Conservation (phyloP, 371 early-diverging fungal species). For the Lichtheimia hyalospora region DNA sequence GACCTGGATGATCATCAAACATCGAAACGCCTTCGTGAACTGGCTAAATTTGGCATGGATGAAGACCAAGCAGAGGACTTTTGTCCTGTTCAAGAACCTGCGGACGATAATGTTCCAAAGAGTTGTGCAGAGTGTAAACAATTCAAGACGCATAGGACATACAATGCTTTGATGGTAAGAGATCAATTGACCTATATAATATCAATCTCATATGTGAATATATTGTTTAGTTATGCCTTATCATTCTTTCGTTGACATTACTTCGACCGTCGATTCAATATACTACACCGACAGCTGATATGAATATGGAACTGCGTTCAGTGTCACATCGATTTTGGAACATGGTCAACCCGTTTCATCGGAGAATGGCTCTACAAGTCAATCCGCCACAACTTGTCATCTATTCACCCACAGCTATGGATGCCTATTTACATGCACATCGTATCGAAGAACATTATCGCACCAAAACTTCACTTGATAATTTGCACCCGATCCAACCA, state of each 20-base stretch:
- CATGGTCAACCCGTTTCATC: constrained; percentile 27
- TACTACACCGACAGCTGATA: not conserved
- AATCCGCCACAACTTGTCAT: constrained; percentile 17
- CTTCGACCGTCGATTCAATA: constrained; percentile 1
- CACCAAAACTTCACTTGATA: not conserved
- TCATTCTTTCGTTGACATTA: constrained; percentile 14
- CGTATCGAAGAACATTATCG: constrained; percentile 18
- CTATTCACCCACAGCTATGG: constrained; percentile 5
- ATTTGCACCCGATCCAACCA: not conserved
- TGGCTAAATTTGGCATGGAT: constrained; percentile 19
- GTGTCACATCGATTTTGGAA: constrained; percentile 30
- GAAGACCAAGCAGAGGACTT: constrained; percentile 20
- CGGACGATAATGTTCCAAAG: constrained; percentile 11
- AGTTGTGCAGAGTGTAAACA: constrained; percentile 27
- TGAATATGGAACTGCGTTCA: constrained; percentile 8
- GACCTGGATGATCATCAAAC: constrained; percentile 29
- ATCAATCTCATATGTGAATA: not conserved
- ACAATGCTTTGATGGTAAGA: constrained; percentile 29
- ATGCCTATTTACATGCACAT: not conserved
- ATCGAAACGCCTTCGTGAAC: constrained; percentile 27
- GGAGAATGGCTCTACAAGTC: constrained; percentile 16
- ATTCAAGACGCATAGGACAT: constrained; percentile 30
- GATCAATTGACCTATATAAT: not conserved
- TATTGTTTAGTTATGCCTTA: constrained; percentile 17
- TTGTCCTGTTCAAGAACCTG: constrained; percentile 26